Evolutionary conservation across 257 asterid genomes (phyloP).

Genomic region (Dorcoceras hygrometricum): DNA sequence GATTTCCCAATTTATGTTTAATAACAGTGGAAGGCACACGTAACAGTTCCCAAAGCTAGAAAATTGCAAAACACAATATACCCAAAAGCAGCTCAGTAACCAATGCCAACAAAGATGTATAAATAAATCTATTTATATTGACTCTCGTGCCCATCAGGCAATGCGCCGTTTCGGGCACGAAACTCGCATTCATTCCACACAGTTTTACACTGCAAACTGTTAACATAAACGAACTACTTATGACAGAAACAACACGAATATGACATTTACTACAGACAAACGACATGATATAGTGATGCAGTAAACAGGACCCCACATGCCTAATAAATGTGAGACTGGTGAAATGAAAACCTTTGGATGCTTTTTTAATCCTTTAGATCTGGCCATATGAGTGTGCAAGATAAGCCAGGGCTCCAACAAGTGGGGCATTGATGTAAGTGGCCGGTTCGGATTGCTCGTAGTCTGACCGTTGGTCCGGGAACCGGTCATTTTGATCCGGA

Average conservation of each 20-base stretch:
- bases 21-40: slow-evolving; percentile 18
- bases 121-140: background rate
- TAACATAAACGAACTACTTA: background rate
- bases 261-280: slow-evolving; percentile 7
- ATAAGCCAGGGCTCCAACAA: slow-evolving; percentile 80
- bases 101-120: slow-evolving; percentile 22
- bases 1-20: too few relatives aligned
- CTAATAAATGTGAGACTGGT: slow-evolving; percentile 22
- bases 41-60: slow-evolving; percentile 26
- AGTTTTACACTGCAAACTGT: slow-evolving; percentile 9
- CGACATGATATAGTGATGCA: background rate
- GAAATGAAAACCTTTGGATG: background rate
- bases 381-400: slow-evolving; percentile 96
- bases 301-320: slow-evolving; percentile 19
- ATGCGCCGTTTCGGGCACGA: slow-evolving; percentile 31
- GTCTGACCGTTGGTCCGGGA: slow-evolving; percentile 82
- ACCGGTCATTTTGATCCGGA: slow-evolving; percentile 74
- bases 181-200: slow-evolving; percentile 26
- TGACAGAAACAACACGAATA: background rate
- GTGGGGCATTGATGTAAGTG: slow-evolving; percentile 91
- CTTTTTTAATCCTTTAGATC: slow-evolving; percentile 34
- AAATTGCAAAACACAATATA: slow-evolving; percentile 20
- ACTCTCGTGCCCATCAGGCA: slow-evolving; percentile 24
- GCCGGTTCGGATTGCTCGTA: slow-evolving; percentile 98
- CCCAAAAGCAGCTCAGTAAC: slow-evolving; percentile 23